Base-by-base conservation (phyloP, 1,139 yeast genomes). In the Taphrina sp. region DNA sequence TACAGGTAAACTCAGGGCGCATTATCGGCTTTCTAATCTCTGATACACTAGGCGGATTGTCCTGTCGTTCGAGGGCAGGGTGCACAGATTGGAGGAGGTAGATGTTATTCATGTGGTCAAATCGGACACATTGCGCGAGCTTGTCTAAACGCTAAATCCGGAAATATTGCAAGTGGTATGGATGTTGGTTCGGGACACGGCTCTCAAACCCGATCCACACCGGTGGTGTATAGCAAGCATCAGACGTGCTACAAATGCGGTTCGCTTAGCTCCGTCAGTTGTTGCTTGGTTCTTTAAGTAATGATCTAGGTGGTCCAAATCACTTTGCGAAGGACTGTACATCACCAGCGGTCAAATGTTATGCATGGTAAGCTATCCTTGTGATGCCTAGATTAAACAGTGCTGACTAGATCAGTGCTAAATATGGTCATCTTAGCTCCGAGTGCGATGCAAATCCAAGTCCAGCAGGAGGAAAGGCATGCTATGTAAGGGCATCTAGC, bases 111-210 rank as follows among this genome's bases (percentile, higher is more conserved):
- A 76, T 84, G 92, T 68, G 86, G 85, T 64, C 80, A 82, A 69
- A 77, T 83, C 53, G 90, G 90, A 58, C 92, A 84, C 69, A 83
- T 83, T 67, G 82, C 85, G 60, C 74, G 79, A 61, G 86, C 81
- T 63, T 84, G 90, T 70, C 82, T 41, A 23, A 28, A 41, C 22
- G 23, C 12, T 2, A 41, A 28, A 28, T 23, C 29, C 29, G 29
- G 24, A 38, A 8, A 8, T 2, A 14, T 14, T 7, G 29, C 17
- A 10, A 41, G 20, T 41, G 35, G 12, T 24, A n/a, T n/a, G n/a
- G n/a, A n/a, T n/a, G n/a, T n/a, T n/a, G n/a, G n/a, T n/a, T n/a
- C n/a, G n/a, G n/a, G n/a, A n/a, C n/a, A n/a, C n/a, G n/a, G n/a
- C n/a, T n/a, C n/a, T n/a, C n/a, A n/a, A n/a, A n/a, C n/a, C n/a